Conservation (phyloP, 495 filamentous ascomycete species). For the Neurospora terricola region DNA sequence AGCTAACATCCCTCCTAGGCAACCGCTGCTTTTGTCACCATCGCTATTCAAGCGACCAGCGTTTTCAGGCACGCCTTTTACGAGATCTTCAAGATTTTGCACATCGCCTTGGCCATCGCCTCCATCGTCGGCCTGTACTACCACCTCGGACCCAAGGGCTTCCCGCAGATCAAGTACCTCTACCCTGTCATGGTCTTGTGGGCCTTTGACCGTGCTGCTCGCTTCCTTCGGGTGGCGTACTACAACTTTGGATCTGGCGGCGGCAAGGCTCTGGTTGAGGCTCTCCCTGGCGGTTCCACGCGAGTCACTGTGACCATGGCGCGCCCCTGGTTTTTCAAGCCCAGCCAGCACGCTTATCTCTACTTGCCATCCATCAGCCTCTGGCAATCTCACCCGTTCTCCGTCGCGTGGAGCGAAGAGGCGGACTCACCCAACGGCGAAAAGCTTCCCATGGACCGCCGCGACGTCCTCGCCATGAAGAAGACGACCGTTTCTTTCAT, state of each 20-base stretch:
- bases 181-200: slow-evolving; percentile 53
- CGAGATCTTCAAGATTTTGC: slow-evolving; percentile 72
- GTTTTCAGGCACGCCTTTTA: slow-evolving; percentile 82
- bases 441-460: slow-evolving; percentile 45
- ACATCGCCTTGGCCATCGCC: slow-evolving; percentile 57
- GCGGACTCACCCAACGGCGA: slow-evolving; percentile 35
- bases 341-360: slow-evolving; percentile 72
- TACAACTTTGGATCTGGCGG: slow-evolving; percentile 58
- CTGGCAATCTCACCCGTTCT: slow-evolving; percentile 62
- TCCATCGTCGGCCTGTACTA: slow-evolving; percentile 58
- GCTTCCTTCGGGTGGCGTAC: slow-evolving; percentile 46
- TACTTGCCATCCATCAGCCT: slow-evolving; percentile 69
- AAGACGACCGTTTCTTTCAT: slow-evolving; percentile 69
- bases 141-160: slow-evolving; percentile 52
- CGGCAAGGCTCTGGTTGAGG: slow-evolving; percentile 49
- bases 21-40: slow-evolving; percentile 49
- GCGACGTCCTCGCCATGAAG: slow-evolving; percentile 43
- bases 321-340: slow-evolving; percentile 61
- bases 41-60: slow-evolving; percentile 63
- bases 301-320: slow-evolving; percentile 68
- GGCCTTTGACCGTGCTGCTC: slow-evolving; percentile 50
- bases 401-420: slow-evolving; percentile 54
- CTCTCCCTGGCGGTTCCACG: slow-evolving; percentile 53
- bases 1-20: slow-evolving; percentile 26
- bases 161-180: slow-evolving; percentile 54